Conservation (phyloP, 768 basidiomycete species). For the Ramaria sp. region DNA sequence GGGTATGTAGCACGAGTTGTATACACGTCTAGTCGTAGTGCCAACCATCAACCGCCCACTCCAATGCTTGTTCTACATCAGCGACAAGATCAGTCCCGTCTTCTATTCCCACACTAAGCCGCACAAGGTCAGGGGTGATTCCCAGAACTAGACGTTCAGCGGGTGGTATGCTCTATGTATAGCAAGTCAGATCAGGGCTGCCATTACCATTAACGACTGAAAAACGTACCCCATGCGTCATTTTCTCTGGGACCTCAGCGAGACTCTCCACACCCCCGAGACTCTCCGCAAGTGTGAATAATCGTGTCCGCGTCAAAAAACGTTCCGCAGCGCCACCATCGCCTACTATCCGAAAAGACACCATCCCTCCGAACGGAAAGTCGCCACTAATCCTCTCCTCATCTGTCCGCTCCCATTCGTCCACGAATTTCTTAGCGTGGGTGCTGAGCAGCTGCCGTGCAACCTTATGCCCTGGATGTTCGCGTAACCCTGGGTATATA, state of each 20-base stretch:
- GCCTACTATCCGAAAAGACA: conserved; percentile 57
- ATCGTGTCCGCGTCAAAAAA: conserved; percentile 53
- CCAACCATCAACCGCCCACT: conserved; percentile 23
- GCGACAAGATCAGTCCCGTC: conserved; percentile 71
- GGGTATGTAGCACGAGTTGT: too few species aligned
- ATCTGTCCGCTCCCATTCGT: conserved; percentile 19
- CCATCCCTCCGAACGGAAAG: conserved; percentile 88
- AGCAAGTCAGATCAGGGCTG: conserved; percentile 5
- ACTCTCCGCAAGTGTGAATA: conserved; percentile 81
- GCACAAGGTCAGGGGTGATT: conserved; percentile 65
- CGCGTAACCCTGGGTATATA: conserved; percentile 73
- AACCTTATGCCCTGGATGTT: conserved; percentile 53
- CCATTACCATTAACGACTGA: neutral
- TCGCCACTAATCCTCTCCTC: conserved; percentile 25
- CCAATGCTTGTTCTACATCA: conserved; percentile 61
- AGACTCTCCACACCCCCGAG: conserved; percentile 90
- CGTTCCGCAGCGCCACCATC: conserved; percentile 44
- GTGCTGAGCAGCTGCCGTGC: conserved; percentile 55
- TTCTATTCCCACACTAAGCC: conserved; percentile 83
- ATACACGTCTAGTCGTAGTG: neutral
- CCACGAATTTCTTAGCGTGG: conserved; percentile 58
- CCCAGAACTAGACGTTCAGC: conserved; percentile 60
- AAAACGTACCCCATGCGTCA: conserved; percentile 64
- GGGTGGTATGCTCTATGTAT: conserved; percentile 42
- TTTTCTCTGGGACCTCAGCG: conserved; percentile 75